phyloP scores from a whole-genome alignment of 768 basidiomycete genomes.

The Lentinula edodes region DNA sequence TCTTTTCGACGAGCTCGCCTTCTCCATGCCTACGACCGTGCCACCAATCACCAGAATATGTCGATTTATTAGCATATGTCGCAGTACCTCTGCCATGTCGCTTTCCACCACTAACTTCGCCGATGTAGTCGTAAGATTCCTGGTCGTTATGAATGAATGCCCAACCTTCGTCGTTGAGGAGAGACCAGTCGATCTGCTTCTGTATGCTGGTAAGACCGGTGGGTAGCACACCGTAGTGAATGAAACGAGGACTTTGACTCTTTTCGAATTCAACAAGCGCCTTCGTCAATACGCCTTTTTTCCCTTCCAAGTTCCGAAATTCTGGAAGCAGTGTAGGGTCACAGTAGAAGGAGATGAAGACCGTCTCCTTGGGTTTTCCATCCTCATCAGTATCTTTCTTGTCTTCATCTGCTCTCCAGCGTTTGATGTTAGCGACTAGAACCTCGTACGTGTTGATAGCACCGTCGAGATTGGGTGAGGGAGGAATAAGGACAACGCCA shows the following conservation, averaged over 20 bases:
- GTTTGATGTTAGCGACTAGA: conserved; percentile 6
- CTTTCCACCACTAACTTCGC: conserved; percentile 9
- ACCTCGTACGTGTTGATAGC: conserved; percentile 8
- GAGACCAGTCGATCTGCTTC: conserved; percentile 11
- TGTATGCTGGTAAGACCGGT: not conserved
- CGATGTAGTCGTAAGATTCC: conserved; percentile 11
- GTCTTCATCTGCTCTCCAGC: conserved; percentile 8
- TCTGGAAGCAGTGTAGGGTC: conserved; percentile 4
- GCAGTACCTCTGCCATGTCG: conserved; percentile 12
- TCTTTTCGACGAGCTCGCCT: conserved; percentile 6
- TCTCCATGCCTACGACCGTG: conserved; percentile 9
- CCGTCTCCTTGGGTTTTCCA: conserved; percentile 2
- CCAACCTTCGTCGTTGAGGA: conserved; percentile 12
- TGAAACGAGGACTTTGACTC: conserved; percentile 2
- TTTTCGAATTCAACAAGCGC: conserved; percentile 2
- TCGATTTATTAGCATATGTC: conserved; percentile 10
- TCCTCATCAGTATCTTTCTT: conserved; percentile 3
- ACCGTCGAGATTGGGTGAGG: conserved; percentile 7
- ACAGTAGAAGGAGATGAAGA: conserved; percentile 8
- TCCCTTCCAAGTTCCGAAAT: conserved; percentile 1
- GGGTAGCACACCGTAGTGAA: conserved; percentile 4
- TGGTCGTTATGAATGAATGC: conserved; percentile 9
- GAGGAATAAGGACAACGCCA: conserved; percentile 9
- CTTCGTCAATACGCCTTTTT: not conserved
- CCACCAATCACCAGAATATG: conserved; percentile 13